phyloP scores from a whole-genome alignment of 2,329 filamentous ascomycete genomes.

The Xylariaceae sp. region DNA sequence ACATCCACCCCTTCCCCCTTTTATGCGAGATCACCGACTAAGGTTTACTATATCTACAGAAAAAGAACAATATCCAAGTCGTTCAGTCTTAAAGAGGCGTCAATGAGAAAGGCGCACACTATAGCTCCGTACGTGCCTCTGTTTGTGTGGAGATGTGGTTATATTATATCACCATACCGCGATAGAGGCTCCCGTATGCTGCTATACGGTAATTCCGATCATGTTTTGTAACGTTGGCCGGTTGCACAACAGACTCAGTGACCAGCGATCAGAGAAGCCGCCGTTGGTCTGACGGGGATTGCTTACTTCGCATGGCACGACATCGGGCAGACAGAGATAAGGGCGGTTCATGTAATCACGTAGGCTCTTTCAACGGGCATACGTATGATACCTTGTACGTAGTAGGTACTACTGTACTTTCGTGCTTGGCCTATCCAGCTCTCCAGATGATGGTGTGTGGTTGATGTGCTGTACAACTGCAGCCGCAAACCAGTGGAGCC shows the following conservation, averaged over 20 bases:
- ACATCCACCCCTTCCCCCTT: conserved; percentile 7
- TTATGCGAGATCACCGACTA: conserved; percentile 14
- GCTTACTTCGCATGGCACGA: conserved; percentile 18
- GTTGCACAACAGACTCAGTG: conserved; percentile 1
- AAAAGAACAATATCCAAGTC: conserved; percentile 85
- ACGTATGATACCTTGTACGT: background rate
- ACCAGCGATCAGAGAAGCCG: conserved; percentile 2
- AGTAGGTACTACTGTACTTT: background rate
- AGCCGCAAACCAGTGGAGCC: conserved; percentile 27
- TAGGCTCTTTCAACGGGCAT: no score
- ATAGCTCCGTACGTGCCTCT: background rate
- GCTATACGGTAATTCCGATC: background rate
- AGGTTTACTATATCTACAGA: conserved; percentile 45
- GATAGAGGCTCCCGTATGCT: background rate
- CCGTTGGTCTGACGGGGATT: conserved; percentile 19
- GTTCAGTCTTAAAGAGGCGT: conserved; percentile 59
- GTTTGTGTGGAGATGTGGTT: conserved; percentile 10
- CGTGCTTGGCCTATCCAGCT: conserved; percentile 11
- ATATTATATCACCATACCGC: conserved; percentile 4
- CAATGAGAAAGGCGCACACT: conserved; percentile 12
- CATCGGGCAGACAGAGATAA: conserved; percentile 18
- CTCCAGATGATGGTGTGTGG: conserved; percentile 30
- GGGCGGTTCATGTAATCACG: conserved; percentile 22
- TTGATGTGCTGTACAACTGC: conserved; percentile 45
- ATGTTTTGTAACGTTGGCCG: background rate